These are phyloP conservation scores for Calonectria honghensis DNA, from an alignment of 2,329 filamentous ascomycete species.

Conservation along the genomic window DNA sequence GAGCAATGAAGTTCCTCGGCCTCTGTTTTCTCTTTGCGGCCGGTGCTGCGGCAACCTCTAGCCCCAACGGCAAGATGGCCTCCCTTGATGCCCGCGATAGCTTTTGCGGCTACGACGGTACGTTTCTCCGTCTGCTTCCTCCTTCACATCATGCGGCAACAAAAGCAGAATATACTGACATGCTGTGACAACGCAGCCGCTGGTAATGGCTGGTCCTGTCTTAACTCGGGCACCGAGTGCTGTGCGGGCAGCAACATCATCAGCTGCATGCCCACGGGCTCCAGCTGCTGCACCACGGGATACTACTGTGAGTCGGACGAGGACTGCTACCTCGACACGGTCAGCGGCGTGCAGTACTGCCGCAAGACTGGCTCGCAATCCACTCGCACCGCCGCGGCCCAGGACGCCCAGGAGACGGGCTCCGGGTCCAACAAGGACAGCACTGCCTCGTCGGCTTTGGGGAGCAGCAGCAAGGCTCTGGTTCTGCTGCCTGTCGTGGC, in stretches of 20 bases:
- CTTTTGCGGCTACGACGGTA: slow-evolving; percentile 18
- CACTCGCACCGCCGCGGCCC: background rate
- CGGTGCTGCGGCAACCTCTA: background rate
- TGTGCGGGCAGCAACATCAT: background rate
- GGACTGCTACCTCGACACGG: background rate
- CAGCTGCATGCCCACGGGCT: slow-evolving; percentile 4
- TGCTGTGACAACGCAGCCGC: background rate
- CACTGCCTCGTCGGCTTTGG: background rate
- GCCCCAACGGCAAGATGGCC: background rate
- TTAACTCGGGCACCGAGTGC: slow-evolving; percentile 3
- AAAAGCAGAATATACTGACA: background rate
- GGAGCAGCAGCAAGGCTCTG: background rate
- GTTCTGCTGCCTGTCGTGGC: background rate
- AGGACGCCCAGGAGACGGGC: slow-evolving; percentile 3
- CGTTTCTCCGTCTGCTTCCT: background rate
- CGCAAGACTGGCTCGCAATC: slow-evolving; percentile 7
- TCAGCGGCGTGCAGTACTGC: slow-evolving; percentile 12
- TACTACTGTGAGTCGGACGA: slow-evolving; percentile 20
- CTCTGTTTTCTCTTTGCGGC: background rate
- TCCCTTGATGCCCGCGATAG: background rate
- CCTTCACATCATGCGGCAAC: too few species aligned
- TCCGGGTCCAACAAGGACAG: background rate
- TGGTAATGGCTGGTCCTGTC: background rate
- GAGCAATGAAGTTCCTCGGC: slow-evolving; percentile 1
- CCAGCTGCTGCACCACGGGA: slow-evolving; percentile 13